A percentile compares a stretch with the other conserved stretches of the same genome.
Evolutionary conservation across 1,284 basidiomycete genomes (phyloP).

Genomic region (Ceratobasidium sp.): DNA sequence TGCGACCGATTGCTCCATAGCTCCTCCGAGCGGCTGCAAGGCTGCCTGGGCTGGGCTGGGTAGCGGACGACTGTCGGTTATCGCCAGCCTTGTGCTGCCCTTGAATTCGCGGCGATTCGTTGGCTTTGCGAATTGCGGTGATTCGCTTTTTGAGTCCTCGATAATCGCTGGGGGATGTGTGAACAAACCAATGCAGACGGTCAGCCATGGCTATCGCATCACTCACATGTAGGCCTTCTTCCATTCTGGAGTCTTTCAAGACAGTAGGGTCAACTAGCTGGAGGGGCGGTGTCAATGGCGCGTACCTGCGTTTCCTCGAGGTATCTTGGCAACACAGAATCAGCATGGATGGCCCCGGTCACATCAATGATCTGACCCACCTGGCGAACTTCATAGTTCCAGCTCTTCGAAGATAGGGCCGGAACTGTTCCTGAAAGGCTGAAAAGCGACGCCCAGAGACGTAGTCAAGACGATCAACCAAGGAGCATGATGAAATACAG

Average conservation of each 20-base stretch:
- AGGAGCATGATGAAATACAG: background rate
- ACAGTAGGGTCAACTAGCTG: constrained; percentile 23
- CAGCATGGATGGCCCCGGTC: background rate
- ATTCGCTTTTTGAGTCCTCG: constrained; percentile 74
- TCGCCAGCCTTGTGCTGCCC: background rate
- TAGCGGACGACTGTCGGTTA: constrained; percentile 8
- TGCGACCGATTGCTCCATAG: constrained; percentile 33
- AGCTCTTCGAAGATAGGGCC: background rate
- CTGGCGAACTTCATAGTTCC: constrained; percentile 62
- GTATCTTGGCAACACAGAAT: constrained; percentile 56
- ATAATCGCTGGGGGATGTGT: constrained; percentile 63
- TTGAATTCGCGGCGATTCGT: constrained; percentile 7
- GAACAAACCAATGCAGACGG: constrained; percentile 12
- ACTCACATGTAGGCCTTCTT: constrained; percentile 80
- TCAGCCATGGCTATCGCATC: background rate
- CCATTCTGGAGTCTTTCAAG: constrained; percentile 75
- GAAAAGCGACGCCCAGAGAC: background rate
- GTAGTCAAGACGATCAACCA: constrained; percentile 20
- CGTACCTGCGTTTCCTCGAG: constrained; percentile 72
- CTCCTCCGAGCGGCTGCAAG: background rate
- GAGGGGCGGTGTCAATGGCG: constrained; percentile 8
- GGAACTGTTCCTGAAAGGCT: background rate
- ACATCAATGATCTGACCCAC: constrained; percentile 49
- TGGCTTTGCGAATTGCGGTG: constrained; percentile 59
- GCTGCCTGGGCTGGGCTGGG: constrained; percentile 7